A percentile compares a stretch with the other conserved stretches of the same genome.
phyloP scores from a whole-genome alignment of 1,284 basidiomycete genomes.

The Tetrapyrgos nigripes region DNA sequence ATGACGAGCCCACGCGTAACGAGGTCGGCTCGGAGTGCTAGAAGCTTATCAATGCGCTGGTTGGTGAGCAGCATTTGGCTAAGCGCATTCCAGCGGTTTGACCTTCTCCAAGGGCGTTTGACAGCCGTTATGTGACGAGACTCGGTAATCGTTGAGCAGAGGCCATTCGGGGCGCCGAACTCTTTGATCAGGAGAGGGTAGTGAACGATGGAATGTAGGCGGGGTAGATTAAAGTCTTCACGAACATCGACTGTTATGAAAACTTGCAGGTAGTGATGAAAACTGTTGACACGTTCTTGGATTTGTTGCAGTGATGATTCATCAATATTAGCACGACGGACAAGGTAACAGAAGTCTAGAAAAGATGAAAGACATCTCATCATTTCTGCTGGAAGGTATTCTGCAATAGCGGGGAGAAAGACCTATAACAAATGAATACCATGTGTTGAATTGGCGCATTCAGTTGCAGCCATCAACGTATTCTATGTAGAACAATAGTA shows the following conservation, averaged over 20 bases:
- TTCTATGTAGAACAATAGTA: too few relatives aligned
- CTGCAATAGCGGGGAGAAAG: slow-evolving; percentile 32
- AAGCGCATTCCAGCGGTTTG: slow-evolving; percentile 7
- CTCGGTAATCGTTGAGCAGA: too few relatives aligned
- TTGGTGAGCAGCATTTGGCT: too few relatives aligned
- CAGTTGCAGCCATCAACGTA: too few relatives aligned
- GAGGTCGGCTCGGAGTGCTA: too few relatives aligned
- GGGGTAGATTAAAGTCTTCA: slow-evolving; percentile 14
- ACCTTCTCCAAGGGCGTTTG: slow-evolving; percentile 28
- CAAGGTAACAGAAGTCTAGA: slow-evolving; percentile 40
- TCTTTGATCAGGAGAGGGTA: background rate
- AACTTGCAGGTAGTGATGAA: slow-evolving; percentile 18
- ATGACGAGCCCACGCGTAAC: too few relatives aligned
- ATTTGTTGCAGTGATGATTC: slow-evolving; percentile 25
- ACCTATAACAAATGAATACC: too few relatives aligned
- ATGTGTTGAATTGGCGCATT: too few relatives aligned
- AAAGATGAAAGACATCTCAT: slow-evolving; percentile 27
- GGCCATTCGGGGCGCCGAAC: too few relatives aligned
- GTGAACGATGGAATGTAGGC: slow-evolving; percentile 17
- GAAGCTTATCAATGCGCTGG: too few relatives aligned
- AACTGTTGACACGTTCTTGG: slow-evolving; percentile 19
- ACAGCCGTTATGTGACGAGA: too few relatives aligned
- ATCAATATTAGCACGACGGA: slow-evolving; percentile 25
- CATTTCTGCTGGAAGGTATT: slow-evolving; percentile 28
- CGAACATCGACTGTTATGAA: slow-evolving; percentile 17